Evolutionary conservation across 495 filamentous ascomycete species (phyloP).

Genomic region (Penicillium coffeae): DNA sequence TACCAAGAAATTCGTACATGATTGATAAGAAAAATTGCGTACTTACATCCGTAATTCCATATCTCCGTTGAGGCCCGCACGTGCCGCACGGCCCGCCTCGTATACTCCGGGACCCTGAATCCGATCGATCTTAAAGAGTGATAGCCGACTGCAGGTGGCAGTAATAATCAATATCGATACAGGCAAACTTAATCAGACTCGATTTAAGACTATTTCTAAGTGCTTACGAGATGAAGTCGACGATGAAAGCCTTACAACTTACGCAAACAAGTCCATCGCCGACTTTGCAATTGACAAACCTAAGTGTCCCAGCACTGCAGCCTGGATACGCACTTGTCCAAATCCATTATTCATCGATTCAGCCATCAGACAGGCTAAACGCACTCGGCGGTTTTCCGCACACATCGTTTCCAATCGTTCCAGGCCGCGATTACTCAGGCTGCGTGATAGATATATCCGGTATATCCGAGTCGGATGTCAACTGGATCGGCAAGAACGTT

Average conservation of each 20-base stretch:
- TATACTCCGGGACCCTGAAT: not conserved
- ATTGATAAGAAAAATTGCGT: not conserved
- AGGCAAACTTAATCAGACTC: no score
- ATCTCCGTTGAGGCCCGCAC: constrained; percentile 7
- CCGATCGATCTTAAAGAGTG: no score
- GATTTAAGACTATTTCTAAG: no score
- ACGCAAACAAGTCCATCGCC: not conserved
- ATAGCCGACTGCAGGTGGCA: no score
- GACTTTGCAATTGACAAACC: not conserved
- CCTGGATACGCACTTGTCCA: constrained; percentile 16
- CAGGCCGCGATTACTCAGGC: constrained; percentile 34
- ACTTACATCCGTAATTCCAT: not conserved
- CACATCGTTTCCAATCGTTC: constrained; percentile 37
- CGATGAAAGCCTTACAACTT: constrained; percentile 17
- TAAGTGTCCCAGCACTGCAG: constrained; percentile 9
- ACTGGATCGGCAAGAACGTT: constrained; percentile 18
- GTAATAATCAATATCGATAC: no score
- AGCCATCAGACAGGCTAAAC: constrained; percentile 42
- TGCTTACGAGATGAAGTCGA: not conserved
- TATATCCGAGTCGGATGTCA: not conserved
- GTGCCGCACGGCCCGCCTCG: constrained; percentile 9
- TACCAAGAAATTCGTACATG: not conserved
- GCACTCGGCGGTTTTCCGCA: constrained; percentile 30
- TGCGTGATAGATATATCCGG: constrained; percentile 10
- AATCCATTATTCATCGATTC: constrained; percentile 24